These are phyloP conservation scores for Xylaria sp. DNA, from an alignment of 2,329 filamentous ascomycete species.

Conservation along the genomic window DNA sequence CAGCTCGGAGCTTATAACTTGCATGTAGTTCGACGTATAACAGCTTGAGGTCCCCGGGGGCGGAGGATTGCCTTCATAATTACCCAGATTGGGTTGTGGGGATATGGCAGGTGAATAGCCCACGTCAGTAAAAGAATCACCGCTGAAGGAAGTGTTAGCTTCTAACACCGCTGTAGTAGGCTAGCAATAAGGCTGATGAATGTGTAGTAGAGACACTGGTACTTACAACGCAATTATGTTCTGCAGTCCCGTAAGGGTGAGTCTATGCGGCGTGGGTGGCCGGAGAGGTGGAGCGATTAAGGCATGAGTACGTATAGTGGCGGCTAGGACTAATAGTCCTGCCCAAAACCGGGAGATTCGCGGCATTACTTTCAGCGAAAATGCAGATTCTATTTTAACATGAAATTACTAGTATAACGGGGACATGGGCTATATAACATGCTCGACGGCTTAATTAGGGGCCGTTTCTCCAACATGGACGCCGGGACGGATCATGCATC, in stretches of 20 bases:
- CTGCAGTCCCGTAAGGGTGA: constrained; percentile 23
- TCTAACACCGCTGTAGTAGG: not conserved
- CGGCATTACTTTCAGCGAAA: constrained; percentile 4
- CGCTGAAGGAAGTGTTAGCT: constrained; percentile 14
- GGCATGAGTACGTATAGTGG: not conserved
- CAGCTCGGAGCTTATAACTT: constrained; percentile 30
- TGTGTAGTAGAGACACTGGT: too few species aligned
- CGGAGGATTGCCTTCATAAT: constrained; percentile 33
- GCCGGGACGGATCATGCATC: not conserved
- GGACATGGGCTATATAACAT: not conserved
- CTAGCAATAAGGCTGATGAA: too few species aligned
- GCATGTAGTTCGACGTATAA: constrained; percentile 30
- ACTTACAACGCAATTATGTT: constrained; percentile 35
- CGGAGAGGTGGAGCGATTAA: constrained; percentile 5
- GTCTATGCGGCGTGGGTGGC: constrained; percentile 7
- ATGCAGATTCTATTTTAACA: not conserved
- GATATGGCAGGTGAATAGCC: constrained; percentile 23
- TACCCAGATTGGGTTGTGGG: constrained; percentile 21
- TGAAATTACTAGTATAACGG: not conserved
- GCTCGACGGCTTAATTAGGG: not conserved
- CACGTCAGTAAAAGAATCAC: constrained; percentile 33
- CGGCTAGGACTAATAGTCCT: constrained; percentile 15
- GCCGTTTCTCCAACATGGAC: not conserved
- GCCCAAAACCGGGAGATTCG: constrained; percentile 6
- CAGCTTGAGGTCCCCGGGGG: constrained; percentile 32